phyloP scores from a whole-genome alignment of 1,284 basidiomycete species.

The Filobasidium uniguttulatum region DNA sequence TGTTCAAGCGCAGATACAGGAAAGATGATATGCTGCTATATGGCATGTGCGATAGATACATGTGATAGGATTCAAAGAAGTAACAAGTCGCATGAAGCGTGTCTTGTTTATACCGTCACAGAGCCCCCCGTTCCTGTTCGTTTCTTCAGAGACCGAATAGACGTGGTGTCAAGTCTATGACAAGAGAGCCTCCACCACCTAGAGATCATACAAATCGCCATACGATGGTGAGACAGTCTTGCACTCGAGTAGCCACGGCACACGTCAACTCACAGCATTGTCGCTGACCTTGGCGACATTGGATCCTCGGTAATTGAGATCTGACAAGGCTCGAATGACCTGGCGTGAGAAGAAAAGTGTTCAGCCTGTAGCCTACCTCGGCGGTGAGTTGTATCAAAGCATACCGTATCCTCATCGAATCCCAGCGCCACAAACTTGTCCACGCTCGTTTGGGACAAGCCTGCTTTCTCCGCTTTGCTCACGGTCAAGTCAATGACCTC shows the following conservation, averaged over 20 bases:
- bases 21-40: too few relatives aligned
- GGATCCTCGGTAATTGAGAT: constrained; percentile 73
- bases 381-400: too few relatives aligned
- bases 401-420: constrained; percentile 35
- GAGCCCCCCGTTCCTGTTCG: too few relatives aligned
- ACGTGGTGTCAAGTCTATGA: not conserved
- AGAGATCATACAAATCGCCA: not conserved
- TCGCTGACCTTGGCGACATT: constrained; percentile 33
- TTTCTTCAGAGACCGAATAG: too few relatives aligned
- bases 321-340: constrained; percentile 71
- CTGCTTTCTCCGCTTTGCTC: constrained; percentile 37
- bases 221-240: not conserved
- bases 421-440: constrained; percentile 40
- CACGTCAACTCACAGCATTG: constrained; percentile 19
- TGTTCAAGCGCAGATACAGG: too few relatives aligned
- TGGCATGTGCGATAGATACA: too few relatives aligned
- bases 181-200: constrained; percentile 11
- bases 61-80: too few relatives aligned
- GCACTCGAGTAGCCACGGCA: too few relatives aligned
- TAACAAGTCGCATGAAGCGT: too few relatives aligned
- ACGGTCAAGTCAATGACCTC: constrained; percentile 20
- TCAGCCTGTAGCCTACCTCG: constrained; percentile 13
- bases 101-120: too few relatives aligned
- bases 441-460: constrained; percentile 39
- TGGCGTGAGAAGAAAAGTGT: not conserved